These are phyloP conservation scores for Neurospora sublineolata DNA, from an alignment of 495 filamentous ascomycete genomes.

Conservation along the genomic window DNA sequence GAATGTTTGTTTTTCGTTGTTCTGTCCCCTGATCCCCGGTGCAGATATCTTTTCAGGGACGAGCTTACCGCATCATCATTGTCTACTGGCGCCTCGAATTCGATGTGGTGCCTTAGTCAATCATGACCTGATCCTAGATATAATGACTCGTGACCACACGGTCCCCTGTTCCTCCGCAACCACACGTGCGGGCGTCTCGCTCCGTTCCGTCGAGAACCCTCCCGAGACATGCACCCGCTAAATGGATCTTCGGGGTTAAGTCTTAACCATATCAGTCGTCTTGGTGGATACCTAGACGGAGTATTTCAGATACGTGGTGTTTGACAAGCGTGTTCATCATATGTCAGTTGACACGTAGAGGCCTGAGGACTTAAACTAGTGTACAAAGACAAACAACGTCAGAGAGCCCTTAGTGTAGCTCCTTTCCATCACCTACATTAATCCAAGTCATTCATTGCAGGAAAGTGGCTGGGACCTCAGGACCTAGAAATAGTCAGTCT, in stretches of 20 bases:
- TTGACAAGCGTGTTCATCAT: background rate
- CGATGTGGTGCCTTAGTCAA: background rate
- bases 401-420: background rate
- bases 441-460: background rate
- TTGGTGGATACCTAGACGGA: background rate
- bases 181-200: background rate
- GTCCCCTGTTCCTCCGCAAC: background rate
- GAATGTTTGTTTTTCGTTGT: background rate
- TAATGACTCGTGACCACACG: background rate
- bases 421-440: background rate
- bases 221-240: background rate
- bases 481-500: conserved; percentile 1
- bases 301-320: background rate
- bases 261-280: background rate
- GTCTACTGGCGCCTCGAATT: background rate
- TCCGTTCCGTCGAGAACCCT: background rate
- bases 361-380: background rate
- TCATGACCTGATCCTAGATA: background rate
- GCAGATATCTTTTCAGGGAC: background rate
- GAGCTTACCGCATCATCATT: background rate
- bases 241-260: background rate
- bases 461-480: conserved; percentile 8
- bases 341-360: background rate
- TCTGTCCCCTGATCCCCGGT: background rate
- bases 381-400: background rate